Evolutionary conservation across 768 basidiomycete genomes (phyloP).

Genomic region (Leccinum disarticulatum): DNA sequence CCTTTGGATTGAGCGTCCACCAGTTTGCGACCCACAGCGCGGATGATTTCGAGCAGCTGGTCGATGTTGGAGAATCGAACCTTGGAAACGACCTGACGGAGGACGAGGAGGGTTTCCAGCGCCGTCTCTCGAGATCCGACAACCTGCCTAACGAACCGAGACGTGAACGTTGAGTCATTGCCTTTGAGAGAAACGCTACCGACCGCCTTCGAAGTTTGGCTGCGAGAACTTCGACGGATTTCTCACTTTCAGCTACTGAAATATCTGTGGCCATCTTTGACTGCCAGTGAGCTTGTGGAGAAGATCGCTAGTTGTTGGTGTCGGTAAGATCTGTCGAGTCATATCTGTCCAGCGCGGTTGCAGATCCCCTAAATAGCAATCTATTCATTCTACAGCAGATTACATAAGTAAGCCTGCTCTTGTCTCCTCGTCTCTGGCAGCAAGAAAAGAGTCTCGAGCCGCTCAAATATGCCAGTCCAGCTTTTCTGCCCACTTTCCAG

Average conservation of each 20-base stretch:
- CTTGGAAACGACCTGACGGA: constrained; percentile 87
- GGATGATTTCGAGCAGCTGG: constrained; percentile 78
- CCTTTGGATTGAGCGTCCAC: constrained; percentile 96
- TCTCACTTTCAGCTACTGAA: constrained; percentile 43
- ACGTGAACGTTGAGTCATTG: too few species aligned
- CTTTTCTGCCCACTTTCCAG: constrained; percentile 89
- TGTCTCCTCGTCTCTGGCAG: neutral
- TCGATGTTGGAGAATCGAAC: constrained; percentile 86
- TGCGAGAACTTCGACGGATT: constrained; percentile 66
- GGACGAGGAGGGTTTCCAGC: constrained; percentile 81
- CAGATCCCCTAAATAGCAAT: constrained; percentile 13
- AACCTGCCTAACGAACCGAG: constrained; percentile 65
- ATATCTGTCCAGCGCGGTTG: neutral
- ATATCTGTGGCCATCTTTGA: constrained; percentile 45
- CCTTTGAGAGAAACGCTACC: constrained; percentile 34
- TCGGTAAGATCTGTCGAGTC: constrained; percentile 16
- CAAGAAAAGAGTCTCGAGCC: neutral
- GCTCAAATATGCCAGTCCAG: constrained; percentile 85
- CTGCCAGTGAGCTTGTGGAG: neutral
- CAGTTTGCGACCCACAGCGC: constrained; percentile 73
- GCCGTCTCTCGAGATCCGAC: constrained; percentile 90
- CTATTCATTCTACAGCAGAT: neutral
- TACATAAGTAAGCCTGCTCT: neutral
- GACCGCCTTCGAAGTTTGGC: constrained; percentile 72
- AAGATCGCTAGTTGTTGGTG: neutral